phyloP scores from a whole-genome alignment of 2,329 filamentous ascomycete genomes.

The Trichoderma endophyticum region DNA sequence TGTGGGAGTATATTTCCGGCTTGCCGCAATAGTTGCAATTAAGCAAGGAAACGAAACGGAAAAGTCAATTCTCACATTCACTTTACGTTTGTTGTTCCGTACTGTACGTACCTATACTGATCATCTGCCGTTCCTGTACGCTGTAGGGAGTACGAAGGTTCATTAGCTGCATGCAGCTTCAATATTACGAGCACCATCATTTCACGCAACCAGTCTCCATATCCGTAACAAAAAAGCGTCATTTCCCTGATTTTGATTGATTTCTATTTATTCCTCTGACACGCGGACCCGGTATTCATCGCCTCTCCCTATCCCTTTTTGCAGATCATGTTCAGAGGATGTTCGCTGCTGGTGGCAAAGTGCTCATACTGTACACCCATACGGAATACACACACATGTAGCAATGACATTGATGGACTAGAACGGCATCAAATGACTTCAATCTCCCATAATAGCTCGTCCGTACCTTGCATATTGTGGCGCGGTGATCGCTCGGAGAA shows the following conservation, averaged over 20 bases:
- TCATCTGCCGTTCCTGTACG: neutral
- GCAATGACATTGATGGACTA: neutral
- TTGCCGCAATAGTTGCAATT: neutral
- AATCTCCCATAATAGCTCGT: neutral
- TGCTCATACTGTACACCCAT: neutral
- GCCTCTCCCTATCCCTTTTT: neutral
- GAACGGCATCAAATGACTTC: neutral
- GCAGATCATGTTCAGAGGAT: neutral
- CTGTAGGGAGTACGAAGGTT: neutral
- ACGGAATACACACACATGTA: neutral
- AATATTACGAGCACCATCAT: neutral
- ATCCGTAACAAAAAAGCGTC: neutral
- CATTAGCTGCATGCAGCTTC: neutral
- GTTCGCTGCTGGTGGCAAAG: neutral
- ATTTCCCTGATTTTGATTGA: neutral
- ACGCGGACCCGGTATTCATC: neutral
- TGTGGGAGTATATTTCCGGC: neutral
- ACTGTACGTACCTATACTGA: neutral
- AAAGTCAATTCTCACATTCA: neutral
- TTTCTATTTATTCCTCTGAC: neutral
- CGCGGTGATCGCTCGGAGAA: conserved; percentile 13
- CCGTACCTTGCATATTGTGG: conserved; percentile 14
- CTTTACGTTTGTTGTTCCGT: neutral
- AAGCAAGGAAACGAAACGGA: neutral
- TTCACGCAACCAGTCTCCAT: neutral